Conservation (phyloP, 345 rosid species). For the Trapa incisa region DNA sequence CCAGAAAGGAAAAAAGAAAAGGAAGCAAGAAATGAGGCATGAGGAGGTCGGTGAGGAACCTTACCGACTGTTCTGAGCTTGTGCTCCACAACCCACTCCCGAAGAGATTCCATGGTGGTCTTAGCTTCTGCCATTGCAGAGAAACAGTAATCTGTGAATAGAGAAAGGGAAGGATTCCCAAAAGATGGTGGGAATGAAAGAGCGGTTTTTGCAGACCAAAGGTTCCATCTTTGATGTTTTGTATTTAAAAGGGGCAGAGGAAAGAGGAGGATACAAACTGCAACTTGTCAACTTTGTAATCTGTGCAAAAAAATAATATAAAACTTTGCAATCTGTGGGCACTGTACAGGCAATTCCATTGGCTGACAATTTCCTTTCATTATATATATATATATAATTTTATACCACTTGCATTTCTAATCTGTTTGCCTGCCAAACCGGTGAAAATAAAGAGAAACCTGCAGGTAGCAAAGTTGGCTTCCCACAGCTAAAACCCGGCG, state of each 20-base stretch:
- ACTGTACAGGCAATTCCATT: no score
- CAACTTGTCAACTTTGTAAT: neutral
- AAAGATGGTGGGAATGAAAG: neutral
- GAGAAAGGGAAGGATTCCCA: neutral
- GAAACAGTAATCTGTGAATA: neutral
- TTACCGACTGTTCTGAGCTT: constrained; percentile 94
- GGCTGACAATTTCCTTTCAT: no score
- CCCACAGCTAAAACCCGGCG: neutral
- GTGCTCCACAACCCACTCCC: constrained; percentile 77
- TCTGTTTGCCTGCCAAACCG: no score
- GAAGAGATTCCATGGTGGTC: constrained; percentile 36
- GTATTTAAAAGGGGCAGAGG: neutral
- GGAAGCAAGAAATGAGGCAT: neutral
- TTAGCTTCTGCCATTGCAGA: constrained; percentile 49
- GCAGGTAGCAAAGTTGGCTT: neutral
- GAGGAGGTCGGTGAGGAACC: no score
- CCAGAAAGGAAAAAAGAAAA: neutral
- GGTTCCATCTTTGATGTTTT: neutral
- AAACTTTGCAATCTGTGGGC: no score
- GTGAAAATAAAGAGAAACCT: neutral
- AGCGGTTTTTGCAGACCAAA: neutral
- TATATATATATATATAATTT: no score
- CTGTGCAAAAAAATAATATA: no score
- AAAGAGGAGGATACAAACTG: neutral
- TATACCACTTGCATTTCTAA: no score